Evolutionary conservation across 2,329 filamentous ascomycete genomes (phyloP).

Genomic region (Pseudopyricularia cyperi): DNA sequence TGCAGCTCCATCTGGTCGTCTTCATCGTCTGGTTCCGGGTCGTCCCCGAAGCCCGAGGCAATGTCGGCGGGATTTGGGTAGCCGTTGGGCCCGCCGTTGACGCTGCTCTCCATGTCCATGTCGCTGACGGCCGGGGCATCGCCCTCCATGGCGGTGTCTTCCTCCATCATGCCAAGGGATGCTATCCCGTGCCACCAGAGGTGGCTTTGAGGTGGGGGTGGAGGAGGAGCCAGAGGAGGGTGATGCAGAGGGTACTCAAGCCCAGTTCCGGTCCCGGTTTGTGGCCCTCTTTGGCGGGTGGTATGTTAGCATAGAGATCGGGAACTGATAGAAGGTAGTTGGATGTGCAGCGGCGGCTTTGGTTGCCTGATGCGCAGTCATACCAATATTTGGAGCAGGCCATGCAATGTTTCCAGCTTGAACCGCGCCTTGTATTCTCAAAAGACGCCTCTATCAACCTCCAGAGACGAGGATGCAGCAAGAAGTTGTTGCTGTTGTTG

Average conservation of each 20-base stretch:
- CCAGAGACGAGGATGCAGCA: neutral
- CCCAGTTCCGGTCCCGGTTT: no score
- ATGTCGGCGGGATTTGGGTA: conserved; percentile 20
- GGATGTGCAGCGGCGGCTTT: no score
- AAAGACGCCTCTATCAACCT: neutral
- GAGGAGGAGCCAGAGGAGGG: neutral
- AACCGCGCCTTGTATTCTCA: neutral
- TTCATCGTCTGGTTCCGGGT: conserved; percentile 7
- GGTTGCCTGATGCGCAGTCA: no score
- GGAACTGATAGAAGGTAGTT: no score
- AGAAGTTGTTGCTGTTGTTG: neutral
- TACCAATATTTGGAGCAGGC: no score
- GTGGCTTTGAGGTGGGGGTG: neutral
- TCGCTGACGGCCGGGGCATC: conserved; percentile 7
- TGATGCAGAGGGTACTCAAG: no score
- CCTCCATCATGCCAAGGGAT: conserved; percentile 2
- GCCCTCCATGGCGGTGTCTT: conserved; percentile 12
- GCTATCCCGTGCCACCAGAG: no score
- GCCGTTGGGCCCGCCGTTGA: conserved; percentile 18
- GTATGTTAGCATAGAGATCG: no score
- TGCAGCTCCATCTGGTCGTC: conserved; percentile 12
- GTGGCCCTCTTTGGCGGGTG: no score
- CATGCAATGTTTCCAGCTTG: no score
- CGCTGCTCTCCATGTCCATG: neutral
- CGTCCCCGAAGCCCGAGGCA: conserved; percentile 2